A percentile compares a stretch with the other conserved stretches of the same genome.
These are phyloP conservation scores for Nitzschia sp. DNA, from an alignment of 108 stramenopile genomes.

Conservation along the genomic window DNA sequence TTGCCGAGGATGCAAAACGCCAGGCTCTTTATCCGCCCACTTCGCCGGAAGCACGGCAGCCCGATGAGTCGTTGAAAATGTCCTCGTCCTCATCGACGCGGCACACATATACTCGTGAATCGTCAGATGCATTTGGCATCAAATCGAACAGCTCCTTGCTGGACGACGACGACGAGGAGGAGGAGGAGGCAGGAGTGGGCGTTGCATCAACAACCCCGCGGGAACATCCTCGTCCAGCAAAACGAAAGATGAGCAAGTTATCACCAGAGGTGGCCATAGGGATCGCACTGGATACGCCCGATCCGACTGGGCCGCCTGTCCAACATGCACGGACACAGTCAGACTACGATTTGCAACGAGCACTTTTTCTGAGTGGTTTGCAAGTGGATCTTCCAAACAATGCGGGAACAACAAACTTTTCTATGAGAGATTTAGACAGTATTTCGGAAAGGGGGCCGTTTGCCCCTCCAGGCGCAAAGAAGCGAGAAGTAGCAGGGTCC, in stretches of 20 bases:
- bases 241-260: neutral
- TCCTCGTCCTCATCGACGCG: neutral
- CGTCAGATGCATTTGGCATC: neutral
- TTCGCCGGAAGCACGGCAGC: neutral
- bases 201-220: too few relatives aligned
- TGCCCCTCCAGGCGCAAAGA: slow-evolving; percentile 10
- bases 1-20: neutral
- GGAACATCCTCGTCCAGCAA: too few relatives aligned
- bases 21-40: neutral
- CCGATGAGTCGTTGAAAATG: neutral
- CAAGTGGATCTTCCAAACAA: slow-evolving; percentile 5
- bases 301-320: neutral
- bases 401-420: neutral
- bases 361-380: slow-evolving; percentile 44
- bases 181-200: neutral
- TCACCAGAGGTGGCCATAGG: neutral
- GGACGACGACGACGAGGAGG: neutral
- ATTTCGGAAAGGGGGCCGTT: neutral
- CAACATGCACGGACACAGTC: neutral
- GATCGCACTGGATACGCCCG: neutral
- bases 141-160: neutral
- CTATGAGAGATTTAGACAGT: neutral
- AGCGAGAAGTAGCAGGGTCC: slow-evolving; percentile 9
- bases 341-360: slow-evolving; percentile 44
- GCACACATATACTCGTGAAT: neutral